These are phyloP conservation scores for Fusarium mangiferae DNA, from an alignment of 2,329 filamentous ascomycete species.

Conservation along the genomic window DNA sequence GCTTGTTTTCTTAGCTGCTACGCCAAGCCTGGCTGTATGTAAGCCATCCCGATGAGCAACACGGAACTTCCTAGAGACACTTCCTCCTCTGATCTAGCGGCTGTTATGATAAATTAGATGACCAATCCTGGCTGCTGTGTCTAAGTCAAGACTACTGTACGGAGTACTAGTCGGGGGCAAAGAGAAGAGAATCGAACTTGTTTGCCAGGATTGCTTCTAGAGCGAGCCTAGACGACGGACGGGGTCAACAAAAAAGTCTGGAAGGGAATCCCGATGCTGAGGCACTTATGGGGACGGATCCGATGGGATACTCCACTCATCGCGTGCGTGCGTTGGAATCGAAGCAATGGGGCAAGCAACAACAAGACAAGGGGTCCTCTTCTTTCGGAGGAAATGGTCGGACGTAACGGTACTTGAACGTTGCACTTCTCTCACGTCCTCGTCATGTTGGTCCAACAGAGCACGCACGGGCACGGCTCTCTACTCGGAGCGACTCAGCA, in stretches of 20 bases:
- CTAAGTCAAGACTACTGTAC: not conserved
- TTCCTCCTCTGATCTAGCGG: conserved; percentile 15
- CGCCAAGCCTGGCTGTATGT: conserved; percentile 30
- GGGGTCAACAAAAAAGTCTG: not conserved
- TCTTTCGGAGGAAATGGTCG: not conserved
- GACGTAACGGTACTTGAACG: conserved; percentile 3
- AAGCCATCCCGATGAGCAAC: conserved; percentile 24
- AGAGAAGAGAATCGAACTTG: not conserved
- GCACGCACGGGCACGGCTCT: not conserved
- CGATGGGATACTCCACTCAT: conserved; percentile 36
- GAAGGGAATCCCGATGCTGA: conserved; percentile 31
- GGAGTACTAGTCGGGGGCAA: not conserved
- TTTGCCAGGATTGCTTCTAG: conserved; percentile 20
- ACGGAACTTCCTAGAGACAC: conserved; percentile 7
- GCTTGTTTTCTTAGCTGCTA: conserved; percentile 17
- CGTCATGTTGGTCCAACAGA: conserved; percentile 4
- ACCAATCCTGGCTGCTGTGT: not conserved
- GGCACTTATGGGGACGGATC: conserved; percentile 34
- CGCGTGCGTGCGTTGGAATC: conserved; percentile 30
- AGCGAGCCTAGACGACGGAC: conserved; percentile 17
- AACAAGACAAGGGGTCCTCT: conserved; percentile 15
- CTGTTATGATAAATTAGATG: not conserved
- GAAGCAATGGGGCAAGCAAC: not conserved
- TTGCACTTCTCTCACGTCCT: not conserved
- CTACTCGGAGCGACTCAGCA: not conserved